Conservation (phyloP, 768 basidiomycete genomes). For the Termitomyces sp. region DNA sequence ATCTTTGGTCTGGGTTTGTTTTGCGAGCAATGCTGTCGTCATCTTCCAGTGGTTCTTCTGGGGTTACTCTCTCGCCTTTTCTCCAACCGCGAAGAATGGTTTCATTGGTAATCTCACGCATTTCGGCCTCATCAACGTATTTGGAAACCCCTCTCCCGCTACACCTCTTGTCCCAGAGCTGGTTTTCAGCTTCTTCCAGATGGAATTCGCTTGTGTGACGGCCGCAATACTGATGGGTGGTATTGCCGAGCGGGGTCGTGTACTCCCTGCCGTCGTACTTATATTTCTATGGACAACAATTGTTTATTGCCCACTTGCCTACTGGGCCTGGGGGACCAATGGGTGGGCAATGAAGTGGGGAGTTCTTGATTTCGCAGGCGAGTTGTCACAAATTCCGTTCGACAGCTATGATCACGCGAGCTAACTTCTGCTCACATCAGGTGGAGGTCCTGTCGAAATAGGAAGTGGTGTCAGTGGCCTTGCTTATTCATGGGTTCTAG, state of each 20-base stretch:
- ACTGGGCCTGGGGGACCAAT: slow-evolving; percentile 75
- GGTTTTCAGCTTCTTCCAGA: slow-evolving; percentile 82
- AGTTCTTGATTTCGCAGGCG: slow-evolving; percentile 83
- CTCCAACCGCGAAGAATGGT: slow-evolving; percentile 65
- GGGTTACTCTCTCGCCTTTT: slow-evolving; percentile 79
- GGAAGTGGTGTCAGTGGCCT: slow-evolving; percentile 81
- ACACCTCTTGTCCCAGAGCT: slow-evolving; percentile 78
- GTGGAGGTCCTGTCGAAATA: slow-evolving; percentile 86
- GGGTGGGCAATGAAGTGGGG: slow-evolving; percentile 88
- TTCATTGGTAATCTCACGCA: slow-evolving; percentile 77
- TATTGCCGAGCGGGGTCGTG: slow-evolving; percentile 80
- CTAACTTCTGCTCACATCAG: slow-evolving; percentile 24
- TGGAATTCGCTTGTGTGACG: slow-evolving; percentile 83
- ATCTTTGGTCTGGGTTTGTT: slow-evolving; percentile 71
- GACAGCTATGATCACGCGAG: not conserved
- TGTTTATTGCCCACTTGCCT: slow-evolving; percentile 85
- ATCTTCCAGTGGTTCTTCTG: slow-evolving; percentile 77
- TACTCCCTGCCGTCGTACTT: slow-evolving; percentile 77
- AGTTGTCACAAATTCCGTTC: slow-evolving; percentile 10
- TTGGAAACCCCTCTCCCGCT: slow-evolving; percentile 68
- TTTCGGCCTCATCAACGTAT: slow-evolving; percentile 71
- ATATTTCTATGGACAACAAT: slow-evolving; percentile 82
- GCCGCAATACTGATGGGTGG: slow-evolving; percentile 73
- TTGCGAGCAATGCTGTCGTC: slow-evolving; percentile 66
- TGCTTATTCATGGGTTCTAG: slow-evolving; percentile 84